Conservation (phyloP, 2,329 filamentous ascomycete species). For the Hypoxylon sp. region DNA sequence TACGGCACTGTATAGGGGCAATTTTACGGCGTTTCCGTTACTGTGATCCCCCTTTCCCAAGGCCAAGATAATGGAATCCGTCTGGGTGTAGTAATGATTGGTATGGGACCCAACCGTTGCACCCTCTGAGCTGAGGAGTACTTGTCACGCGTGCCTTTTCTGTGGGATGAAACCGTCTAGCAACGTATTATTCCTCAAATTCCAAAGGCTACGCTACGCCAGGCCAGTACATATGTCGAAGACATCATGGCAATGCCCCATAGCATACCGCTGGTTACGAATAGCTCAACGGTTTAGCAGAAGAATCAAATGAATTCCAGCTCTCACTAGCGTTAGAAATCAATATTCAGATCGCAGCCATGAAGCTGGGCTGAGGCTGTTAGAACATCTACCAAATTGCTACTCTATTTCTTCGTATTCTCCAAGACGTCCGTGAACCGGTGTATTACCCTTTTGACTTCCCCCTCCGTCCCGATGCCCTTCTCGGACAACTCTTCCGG, state of each 20-base stretch:
- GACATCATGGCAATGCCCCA: slow-evolving; percentile 7
- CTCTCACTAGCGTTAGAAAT: neutral
- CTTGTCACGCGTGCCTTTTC: slow-evolving; percentile 24
- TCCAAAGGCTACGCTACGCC: slow-evolving; percentile 13
- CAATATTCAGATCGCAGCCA: neutral
- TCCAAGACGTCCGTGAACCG: neutral
- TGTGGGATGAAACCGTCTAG: slow-evolving; percentile 24
- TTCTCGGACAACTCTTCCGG: slow-evolving; percentile 6
- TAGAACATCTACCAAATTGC: neutral
- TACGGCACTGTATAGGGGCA: neutral
- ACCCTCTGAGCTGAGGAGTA: neutral
- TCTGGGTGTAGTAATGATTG: slow-evolving; percentile 9
- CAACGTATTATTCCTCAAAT: slow-evolving; percentile 3
- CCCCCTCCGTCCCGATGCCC: slow-evolving; percentile 1
- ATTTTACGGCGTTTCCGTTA: slow-evolving; percentile 10
- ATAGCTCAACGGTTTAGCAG: neutral
- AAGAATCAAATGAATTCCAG: neutral
- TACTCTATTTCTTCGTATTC: neutral
- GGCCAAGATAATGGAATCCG: slow-evolving; percentile 12
- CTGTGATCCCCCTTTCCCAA: slow-evolving; percentile 8
- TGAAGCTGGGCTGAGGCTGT: neutral
- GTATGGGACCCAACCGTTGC: neutral
- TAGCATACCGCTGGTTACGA: slow-evolving; percentile 13
- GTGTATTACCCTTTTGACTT: slow-evolving; percentile 10
- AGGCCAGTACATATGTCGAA: neutral